A percentile compares a stretch with the other conserved stretches of the same genome.
phyloP scores from a whole-genome alignment of 2,329 filamentous ascomycete genomes.

The Penicillium nordicum region DNA sequence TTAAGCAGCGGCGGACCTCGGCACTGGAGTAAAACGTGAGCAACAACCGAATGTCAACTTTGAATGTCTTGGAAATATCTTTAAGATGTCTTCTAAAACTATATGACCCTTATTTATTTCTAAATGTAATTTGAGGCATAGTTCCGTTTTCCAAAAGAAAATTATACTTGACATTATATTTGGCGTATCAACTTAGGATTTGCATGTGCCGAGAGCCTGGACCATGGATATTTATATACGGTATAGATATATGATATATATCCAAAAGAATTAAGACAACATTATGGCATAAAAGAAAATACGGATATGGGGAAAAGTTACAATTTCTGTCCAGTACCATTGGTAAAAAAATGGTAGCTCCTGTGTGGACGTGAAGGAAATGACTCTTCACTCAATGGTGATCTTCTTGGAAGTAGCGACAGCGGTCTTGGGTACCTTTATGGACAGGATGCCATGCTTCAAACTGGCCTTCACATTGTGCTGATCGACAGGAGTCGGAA shows the following conservation, averaged over 20 bases:
- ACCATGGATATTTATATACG: not conserved
- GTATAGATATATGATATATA: not conserved
- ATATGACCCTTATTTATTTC: not conserved
- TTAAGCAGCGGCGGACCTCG: not conserved
- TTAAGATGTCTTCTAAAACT: not conserved
- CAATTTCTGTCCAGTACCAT: not conserved
- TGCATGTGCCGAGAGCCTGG: constrained; percentile 15
- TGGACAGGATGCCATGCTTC: constrained; percentile 58
- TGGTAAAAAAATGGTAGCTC: not conserved
- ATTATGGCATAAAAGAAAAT: not conserved
- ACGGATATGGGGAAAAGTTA: too few relatives aligned
- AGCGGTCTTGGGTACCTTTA: constrained; percentile 56
- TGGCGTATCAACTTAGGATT: not conserved
- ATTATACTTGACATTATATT: not conserved
- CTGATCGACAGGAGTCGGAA: constrained; percentile 57
- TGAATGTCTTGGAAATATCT: not conserved
- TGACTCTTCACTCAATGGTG: constrained; percentile 50
- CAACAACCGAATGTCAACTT: not conserved
- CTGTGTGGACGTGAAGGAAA: not conserved
- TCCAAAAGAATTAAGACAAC: too few relatives aligned
- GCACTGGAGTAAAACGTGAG: not conserved
- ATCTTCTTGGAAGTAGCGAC: constrained; percentile 52
- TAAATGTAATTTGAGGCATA: too few relatives aligned
- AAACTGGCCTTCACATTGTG: constrained; percentile 59
- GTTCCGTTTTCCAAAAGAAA: too few relatives aligned